Conservation (phyloP, 2,329 filamentous ascomycete genomes). For the Fusarium torreyae region DNA sequence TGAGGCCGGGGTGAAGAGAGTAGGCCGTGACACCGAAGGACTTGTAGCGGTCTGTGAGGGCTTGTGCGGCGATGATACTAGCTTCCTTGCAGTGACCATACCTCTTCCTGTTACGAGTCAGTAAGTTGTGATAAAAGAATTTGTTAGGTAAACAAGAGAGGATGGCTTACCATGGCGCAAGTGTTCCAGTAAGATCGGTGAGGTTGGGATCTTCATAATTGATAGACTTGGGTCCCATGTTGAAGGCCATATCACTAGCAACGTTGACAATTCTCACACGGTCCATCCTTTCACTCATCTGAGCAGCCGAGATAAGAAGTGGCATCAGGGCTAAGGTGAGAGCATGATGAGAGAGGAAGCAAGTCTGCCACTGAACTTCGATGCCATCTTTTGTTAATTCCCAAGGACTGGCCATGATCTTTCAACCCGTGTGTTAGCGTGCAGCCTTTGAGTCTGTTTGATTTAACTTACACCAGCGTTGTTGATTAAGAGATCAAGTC, state of each 20-base stretch:
- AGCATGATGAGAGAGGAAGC: constrained; percentile 42
- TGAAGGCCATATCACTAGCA: constrained; percentile 40
- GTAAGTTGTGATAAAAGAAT: background rate
- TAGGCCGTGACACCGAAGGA: constrained; percentile 44
- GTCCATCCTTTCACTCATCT: constrained; percentile 20
- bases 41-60: constrained; percentile 41
- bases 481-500: constrained; percentile 44
- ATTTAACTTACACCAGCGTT: constrained; percentile 50
- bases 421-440: constrained; percentile 32
- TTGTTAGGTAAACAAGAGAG: too few relatives aligned
- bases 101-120: constrained; percentile 17
- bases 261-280: constrained; percentile 48
- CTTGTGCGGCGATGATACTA: constrained; percentile 39
- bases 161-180: constrained; percentile 35
- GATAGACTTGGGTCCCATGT: constrained; percentile 38
- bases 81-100: constrained; percentile 47
- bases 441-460: fast-evolving
- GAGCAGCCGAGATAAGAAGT: constrained; percentile 28
- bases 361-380: constrained; percentile 46
- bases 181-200: constrained; percentile 26
- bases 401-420: constrained; percentile 45
- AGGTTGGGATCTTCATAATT: constrained; percentile 46
- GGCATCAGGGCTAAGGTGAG: constrained; percentile 41
- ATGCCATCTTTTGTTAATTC: constrained; percentile 42
- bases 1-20: constrained; percentile 45